phyloP scores from a whole-genome alignment of 768 basidiomycete genomes.

The Trametes cingulata region DNA sequence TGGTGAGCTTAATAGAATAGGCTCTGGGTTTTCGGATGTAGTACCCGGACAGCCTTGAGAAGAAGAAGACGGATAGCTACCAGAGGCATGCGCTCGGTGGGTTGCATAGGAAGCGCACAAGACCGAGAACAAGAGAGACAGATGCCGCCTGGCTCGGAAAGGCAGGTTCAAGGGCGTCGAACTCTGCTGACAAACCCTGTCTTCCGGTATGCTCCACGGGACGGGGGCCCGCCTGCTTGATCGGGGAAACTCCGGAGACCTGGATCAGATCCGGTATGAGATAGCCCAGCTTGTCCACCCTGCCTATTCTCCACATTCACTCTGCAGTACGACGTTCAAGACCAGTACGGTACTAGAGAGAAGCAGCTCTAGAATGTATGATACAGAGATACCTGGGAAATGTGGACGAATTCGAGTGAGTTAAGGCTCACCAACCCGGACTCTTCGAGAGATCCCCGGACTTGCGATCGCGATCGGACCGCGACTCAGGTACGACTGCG shows the following conservation, averaged over 20 bases:
- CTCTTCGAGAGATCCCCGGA: neutral
- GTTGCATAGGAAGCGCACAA: constrained; percentile 4
- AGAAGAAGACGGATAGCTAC: neutral
- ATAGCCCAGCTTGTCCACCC: too few relatives aligned
- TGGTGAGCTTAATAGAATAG: constrained; percentile 6
- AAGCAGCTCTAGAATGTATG: too few relatives aligned
- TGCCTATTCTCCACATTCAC: neutral
- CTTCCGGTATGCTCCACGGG: constrained; percentile 9
- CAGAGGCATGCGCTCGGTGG: constrained; percentile 4
- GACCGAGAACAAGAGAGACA: constrained; percentile 1
- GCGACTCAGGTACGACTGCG: neutral
- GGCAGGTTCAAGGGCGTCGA: constrained; percentile 12
- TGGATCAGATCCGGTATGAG: constrained; percentile 14
- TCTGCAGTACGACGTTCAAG: too few relatives aligned
- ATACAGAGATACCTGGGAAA: too few relatives aligned
- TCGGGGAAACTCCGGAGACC: neutral
- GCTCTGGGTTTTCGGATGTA: constrained; percentile 15
- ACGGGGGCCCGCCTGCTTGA: constrained; percentile 4
- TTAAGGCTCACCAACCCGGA: too few relatives aligned
- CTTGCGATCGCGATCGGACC: neutral
- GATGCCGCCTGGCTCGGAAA: constrained; percentile 1
- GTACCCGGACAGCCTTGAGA: constrained; percentile 1
- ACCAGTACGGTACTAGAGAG: too few relatives aligned
- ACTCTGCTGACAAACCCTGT: constrained; percentile 16
- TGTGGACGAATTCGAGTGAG: too few relatives aligned